Conservation (phyloP, 208 protist species). For the Wallacemonas collosoma region DNA sequence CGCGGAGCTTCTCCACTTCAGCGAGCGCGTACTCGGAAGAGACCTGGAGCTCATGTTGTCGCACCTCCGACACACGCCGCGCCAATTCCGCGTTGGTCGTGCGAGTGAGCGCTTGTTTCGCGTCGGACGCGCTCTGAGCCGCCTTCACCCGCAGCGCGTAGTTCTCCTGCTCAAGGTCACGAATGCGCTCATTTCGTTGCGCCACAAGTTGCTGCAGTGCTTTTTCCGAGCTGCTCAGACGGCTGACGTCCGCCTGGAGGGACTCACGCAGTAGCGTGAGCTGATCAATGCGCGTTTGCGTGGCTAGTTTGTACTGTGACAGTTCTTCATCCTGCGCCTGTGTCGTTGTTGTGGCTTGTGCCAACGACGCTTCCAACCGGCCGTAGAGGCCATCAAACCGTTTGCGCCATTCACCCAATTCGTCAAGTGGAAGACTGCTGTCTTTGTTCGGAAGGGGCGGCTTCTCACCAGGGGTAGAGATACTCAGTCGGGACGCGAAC, state of each 20-base stretch:
- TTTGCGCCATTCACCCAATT: slow-evolving; percentile 2
- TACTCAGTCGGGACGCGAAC: background rate
- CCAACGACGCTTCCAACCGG: background rate
- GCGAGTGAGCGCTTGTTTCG: slow-evolving; percentile 15
- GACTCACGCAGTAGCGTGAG: slow-evolving; percentile 6
- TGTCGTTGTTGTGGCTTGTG: background rate
- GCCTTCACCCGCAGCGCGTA: slow-evolving; percentile 21
- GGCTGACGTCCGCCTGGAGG: slow-evolving; percentile 11
- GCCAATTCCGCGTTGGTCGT: slow-evolving; percentile 24
- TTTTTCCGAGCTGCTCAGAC: background rate
- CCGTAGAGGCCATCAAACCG: slow-evolving; percentile 9
- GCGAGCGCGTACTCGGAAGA: slow-evolving; percentile 23
- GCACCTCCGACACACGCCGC: slow-evolving; percentile 27
- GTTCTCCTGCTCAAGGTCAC: slow-evolving; percentile 19
- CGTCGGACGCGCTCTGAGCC: slow-evolving; percentile 1
- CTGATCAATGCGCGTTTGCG: slow-evolving; percentile 8
- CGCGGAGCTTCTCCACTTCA: slow-evolving; percentile 21
- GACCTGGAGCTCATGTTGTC: slow-evolving; percentile 26
- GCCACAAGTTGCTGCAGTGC: slow-evolving; percentile 3
- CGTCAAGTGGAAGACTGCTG: background rate
- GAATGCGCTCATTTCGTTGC: slow-evolving; percentile 20
- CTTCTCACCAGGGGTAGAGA: too few species aligned
- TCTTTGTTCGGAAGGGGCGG: too few species aligned
- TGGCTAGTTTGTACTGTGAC: background rate
- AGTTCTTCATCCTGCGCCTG: slow-evolving; percentile 14